These are phyloP conservation scores for Aspergillus melleus DNA, from an alignment of 2,329 filamentous ascomycete genomes.

Conservation along the genomic window DNA sequence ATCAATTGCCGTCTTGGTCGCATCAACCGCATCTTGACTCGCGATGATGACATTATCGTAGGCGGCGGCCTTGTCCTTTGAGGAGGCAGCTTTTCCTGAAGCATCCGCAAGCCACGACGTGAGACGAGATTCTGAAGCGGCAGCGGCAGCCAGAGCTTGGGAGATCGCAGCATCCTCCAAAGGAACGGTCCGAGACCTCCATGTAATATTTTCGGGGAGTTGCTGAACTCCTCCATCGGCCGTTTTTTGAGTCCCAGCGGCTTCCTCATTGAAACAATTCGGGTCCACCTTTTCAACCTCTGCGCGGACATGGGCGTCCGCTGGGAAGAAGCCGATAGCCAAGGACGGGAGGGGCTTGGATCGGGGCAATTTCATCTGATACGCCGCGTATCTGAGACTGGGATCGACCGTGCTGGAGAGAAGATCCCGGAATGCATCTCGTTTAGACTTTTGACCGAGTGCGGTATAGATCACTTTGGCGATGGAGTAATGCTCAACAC, in stretches of 20 bases:
- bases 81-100: constrained; percentile 39
- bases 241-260: constrained; percentile 49
- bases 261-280: constrained; percentile 62
- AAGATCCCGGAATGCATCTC: constrained; percentile 82
- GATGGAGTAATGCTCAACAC: constrained; percentile 72
- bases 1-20: constrained; percentile 89
- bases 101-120: constrained; percentile 47
- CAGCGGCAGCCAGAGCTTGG: constrained; percentile 72
- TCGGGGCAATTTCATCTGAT: constrained; percentile 83
- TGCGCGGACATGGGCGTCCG: constrained; percentile 59
- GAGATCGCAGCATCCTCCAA: constrained; percentile 94
- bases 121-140: constrained; percentile 55
- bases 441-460: constrained; percentile 63
- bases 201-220: constrained; percentile 73
- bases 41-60: constrained; percentile 90
- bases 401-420: constrained; percentile 85
- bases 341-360: constrained; percentile 79
- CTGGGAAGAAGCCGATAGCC: constrained; percentile 75
- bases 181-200: constrained; percentile 81
- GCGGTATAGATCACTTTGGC: constrained; percentile 81
- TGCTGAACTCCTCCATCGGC: constrained; percentile 47
- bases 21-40: constrained; percentile 91
- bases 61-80: constrained; percentile 71
- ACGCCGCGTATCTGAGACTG: constrained; percentile 90
- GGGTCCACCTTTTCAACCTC: constrained; percentile 71